These are phyloP conservation scores for Coccomyxa subellipsoidea DNA, from an alignment of 163 green algal genomes.

Conservation along the genomic window DNA sequence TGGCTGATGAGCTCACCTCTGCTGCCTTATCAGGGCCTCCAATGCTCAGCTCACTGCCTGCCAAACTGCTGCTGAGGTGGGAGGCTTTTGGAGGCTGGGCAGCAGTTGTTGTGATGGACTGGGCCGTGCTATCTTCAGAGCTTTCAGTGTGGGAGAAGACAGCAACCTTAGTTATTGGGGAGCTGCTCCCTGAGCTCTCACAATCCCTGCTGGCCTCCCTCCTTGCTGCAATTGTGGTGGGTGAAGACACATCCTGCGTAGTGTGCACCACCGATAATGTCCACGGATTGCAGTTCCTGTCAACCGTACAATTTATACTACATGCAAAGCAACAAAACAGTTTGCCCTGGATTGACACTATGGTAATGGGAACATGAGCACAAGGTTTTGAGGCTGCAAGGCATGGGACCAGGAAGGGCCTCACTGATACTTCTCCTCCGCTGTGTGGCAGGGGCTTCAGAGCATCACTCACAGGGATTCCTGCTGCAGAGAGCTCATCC, in stretches of 20 bases:
- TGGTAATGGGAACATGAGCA: no score
- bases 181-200: neutral
- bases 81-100: neutral
- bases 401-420: no score
- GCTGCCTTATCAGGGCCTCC: neutral
- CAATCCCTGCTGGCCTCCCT: neutral
- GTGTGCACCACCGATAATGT: neutral
- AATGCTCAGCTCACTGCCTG: neutral
- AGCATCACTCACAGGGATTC: neutral
- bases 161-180: neutral
- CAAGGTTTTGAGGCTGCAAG: no score
- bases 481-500: conserved; percentile 2
- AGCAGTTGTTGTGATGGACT: neutral
- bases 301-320: no score
- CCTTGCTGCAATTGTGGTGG: neutral
- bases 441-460: neutral
- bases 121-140: neutral
- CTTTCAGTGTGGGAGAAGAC: neutral
- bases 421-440: neutral
- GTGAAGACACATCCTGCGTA: neutral
- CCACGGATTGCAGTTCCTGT: no score
- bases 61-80: neutral
- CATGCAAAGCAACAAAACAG: no score
- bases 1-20: neutral
- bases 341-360: no score